phyloP scores from a whole-genome alignment of 2,329 filamentous ascomycete genomes.

The Arthrinium phaeospermum region DNA sequence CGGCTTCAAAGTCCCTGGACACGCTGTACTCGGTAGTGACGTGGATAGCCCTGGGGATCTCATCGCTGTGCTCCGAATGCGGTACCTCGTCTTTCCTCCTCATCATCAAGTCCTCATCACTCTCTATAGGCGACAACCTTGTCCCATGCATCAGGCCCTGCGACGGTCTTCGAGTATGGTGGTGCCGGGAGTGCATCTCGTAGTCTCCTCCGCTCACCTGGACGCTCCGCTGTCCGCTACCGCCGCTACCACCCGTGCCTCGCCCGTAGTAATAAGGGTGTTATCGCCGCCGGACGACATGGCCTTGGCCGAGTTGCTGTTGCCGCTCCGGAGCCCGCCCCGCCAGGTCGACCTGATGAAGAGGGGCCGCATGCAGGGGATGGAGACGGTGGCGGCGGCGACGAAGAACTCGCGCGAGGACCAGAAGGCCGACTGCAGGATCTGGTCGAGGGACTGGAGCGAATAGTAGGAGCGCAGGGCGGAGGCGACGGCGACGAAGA shows the following conservation, averaged over 20 bases:
- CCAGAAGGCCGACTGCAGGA: constrained; percentile 14
- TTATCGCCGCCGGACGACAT: not conserved
- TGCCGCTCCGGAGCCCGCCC: not conserved
- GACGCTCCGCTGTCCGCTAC: not conserved
- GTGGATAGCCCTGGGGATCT: not conserved
- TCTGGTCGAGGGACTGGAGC: not conserved
- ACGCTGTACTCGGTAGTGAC: not conserved
- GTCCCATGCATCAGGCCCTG: not conserved
- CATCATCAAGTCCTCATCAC: not conserved
- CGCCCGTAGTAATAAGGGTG: not conserved
- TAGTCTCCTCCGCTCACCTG: not conserved
- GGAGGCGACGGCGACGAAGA: constrained; percentile 19
- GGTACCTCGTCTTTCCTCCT: not conserved
- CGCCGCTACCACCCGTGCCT: not conserved
- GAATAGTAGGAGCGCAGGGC: constrained; percentile 18
- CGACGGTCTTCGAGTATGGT: not conserved
- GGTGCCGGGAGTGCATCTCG: not conserved
- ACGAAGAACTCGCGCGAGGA: constrained; percentile 22
- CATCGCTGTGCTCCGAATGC: not conserved
- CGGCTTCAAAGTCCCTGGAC: not conserved
- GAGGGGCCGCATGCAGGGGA: constrained; percentile 21
- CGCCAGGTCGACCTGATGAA: constrained; percentile 19
- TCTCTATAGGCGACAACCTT: not conserved
- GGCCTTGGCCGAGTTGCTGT: not conserved
- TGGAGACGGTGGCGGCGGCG: constrained; percentile 19